phyloP scores from a whole-genome alignment of 345 rosid species.

The Arabidopsis thaliana region DNA sequence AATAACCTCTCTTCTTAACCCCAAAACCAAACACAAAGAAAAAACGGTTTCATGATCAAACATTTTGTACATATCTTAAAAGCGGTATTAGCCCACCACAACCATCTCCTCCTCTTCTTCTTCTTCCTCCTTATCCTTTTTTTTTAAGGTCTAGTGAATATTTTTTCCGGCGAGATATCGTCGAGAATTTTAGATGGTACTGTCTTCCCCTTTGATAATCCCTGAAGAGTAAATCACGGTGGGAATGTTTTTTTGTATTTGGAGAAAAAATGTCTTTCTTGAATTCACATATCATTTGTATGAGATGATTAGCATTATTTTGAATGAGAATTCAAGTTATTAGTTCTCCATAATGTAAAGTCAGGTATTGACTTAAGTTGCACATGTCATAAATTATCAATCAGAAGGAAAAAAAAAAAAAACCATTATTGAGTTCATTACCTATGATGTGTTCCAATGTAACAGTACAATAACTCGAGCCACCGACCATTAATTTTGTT shows the following conservation, averaged over 20 bases:
- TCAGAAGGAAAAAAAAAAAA: not conserved
- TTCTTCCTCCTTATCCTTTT: not conserved
- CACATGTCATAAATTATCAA: conserved; percentile 42
- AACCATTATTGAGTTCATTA: conserved; percentile 27
- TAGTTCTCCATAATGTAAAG: conserved; percentile 39
- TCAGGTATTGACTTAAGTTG: conserved; percentile 30
- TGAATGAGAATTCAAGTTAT: conserved; percentile 24
- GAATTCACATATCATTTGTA: conserved; percentile 31
- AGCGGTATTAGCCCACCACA: conserved; percentile 14
- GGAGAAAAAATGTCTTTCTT: conserved; percentile 17
- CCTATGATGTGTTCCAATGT: conserved; percentile 15
- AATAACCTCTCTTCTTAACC: conserved; percentile 54
- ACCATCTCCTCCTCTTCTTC: not conserved
- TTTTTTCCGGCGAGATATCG: conserved; percentile 37
- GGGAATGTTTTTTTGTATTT: conserved; percentile 42
- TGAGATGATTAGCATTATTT: conserved; percentile 23
- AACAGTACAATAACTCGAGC: conserved; percentile 18
- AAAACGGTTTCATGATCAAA: conserved; percentile 7
- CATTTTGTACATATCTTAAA: conserved; percentile 37
- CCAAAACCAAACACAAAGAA: conserved; percentile 14
- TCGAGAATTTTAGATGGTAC: conserved; percentile 28
- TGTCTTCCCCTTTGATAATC: conserved; percentile 38
- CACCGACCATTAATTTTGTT: conserved; percentile 32
- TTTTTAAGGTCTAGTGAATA: conserved; percentile 33
- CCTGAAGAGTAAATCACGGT: conserved; percentile 43